Conservation (phyloP, 2,329 filamentous ascomycete species). For the Pseudogymnoascus sp. region DNA sequence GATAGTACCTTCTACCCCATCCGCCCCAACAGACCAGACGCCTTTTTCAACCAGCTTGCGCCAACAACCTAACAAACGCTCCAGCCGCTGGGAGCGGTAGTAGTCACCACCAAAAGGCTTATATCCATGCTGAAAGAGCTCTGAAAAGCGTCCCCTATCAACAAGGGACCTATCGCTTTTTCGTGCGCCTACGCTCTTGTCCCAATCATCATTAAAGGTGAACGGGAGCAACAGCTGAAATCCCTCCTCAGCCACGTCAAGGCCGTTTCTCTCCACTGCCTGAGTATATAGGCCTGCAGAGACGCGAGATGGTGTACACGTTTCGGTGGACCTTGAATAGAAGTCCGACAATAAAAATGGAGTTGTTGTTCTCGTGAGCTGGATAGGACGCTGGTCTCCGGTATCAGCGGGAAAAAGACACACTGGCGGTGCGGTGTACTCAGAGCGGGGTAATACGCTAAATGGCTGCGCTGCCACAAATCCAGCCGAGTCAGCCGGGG, state of each 20-base stretch:
- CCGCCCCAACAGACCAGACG: slow-evolving; percentile 25
- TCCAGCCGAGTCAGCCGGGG: slow-evolving; percentile 14
- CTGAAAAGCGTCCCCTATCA: slow-evolving; percentile 18
- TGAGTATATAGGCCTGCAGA: background rate
- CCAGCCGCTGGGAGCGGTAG: slow-evolving; percentile 22
- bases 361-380: slow-evolving; percentile 28
- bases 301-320: background rate
- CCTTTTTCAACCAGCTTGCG: slow-evolving; percentile 24
- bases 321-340: background rate
- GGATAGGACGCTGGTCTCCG: slow-evolving; percentile 14
- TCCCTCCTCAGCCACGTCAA: background rate
- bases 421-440: slow-evolving; percentile 23
- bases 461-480: slow-evolving; percentile 25
- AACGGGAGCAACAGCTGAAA: background rate
- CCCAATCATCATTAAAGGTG: background rate
- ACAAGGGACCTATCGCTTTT: slow-evolving; percentile 15
- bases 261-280: background rate
- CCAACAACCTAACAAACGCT: slow-evolving; percentile 28
- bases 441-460: slow-evolving; percentile 17
- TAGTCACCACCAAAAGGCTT: slow-evolving; percentile 32
- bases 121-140: slow-evolving; percentile 32
- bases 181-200: background rate
- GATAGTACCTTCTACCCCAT: slow-evolving; percentile 28
- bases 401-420: slow-evolving; percentile 28
- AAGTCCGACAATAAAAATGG: background rate